A percentile compares a stretch with the other conserved stretches of the same genome.
These are phyloP conservation scores for Fusarium equiseti DNA, from an alignment of 2,329 filamentous ascomycete genomes.

Conservation along the genomic window DNA sequence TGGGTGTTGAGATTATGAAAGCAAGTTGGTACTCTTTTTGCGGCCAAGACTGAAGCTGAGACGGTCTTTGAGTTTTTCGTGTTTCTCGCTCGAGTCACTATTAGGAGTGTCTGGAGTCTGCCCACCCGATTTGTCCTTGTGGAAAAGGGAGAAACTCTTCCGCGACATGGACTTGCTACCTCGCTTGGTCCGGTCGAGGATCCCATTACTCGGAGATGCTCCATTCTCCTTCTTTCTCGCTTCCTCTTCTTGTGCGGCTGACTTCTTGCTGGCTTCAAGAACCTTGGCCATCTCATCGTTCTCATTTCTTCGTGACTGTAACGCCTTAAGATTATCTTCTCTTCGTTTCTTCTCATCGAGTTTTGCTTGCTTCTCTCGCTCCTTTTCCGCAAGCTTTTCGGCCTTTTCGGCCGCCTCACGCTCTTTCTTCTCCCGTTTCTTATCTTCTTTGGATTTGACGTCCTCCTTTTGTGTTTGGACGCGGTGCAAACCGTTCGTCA, in stretches of 20 bases:
- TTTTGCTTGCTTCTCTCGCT: conserved; percentile 58
- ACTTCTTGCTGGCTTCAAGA: conserved; percentile 74
- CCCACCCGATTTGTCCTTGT: conserved; percentile 61
- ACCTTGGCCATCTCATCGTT: conserved; percentile 72
- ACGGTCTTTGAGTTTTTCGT: conserved; percentile 69
- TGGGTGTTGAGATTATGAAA: conserved; percentile 45
- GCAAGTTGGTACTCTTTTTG: conserved; percentile 74
- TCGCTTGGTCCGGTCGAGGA: conserved; percentile 75
- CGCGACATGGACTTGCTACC: conserved; percentile 83
- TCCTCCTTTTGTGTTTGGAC: conserved; percentile 46
- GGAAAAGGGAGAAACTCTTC: conserved; percentile 77
- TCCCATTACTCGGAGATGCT: conserved; percentile 54
- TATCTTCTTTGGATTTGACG: conserved; percentile 68
- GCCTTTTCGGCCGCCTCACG: conserved; percentile 68
- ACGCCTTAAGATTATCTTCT: conserved; percentile 68
- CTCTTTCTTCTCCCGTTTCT: conserved; percentile 77
- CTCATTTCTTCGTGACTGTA: conserved; percentile 64
- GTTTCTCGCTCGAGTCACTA: conserved; percentile 53
- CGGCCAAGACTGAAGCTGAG: conserved; percentile 75
- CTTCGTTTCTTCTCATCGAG: conserved; percentile 57
- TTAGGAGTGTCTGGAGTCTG: conserved; percentile 42
- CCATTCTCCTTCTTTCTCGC: conserved; percentile 56
- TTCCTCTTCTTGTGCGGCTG: conserved; percentile 66
- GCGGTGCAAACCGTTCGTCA: conserved; percentile 37
- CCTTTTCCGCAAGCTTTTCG: conserved; percentile 62